These are phyloP conservation scores for Pleurotus salmoneostramineus DNA, from an alignment of 768 basidiomycete genomes.

Conservation along the genomic window DNA sequence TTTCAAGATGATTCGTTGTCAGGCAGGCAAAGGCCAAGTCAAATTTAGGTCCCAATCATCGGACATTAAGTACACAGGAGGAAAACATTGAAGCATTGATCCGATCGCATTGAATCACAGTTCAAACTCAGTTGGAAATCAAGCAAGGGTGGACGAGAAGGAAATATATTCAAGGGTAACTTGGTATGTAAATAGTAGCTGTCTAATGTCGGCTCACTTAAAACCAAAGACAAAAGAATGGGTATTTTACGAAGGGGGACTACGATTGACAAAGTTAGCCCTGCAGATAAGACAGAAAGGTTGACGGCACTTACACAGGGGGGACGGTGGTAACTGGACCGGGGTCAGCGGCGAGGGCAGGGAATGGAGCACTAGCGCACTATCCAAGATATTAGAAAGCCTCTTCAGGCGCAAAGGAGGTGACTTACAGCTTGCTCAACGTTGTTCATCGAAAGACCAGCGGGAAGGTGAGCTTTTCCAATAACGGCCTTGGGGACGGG, in stretches of 20 bases:
- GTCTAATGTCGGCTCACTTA: no score
- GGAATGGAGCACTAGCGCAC: conserved; percentile 6
- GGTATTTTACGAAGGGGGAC: conserved; percentile 4
- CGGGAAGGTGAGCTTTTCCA: conserved; percentile 16
- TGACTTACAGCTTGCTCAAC: conserved; percentile 6
- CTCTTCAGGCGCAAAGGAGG: neutral
- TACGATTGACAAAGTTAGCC: neutral
- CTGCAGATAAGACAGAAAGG: neutral
- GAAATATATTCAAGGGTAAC: no score
- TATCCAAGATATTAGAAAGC: neutral
- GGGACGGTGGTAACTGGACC: conserved; percentile 5
- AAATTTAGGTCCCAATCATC: no score
- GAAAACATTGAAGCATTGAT: no score
- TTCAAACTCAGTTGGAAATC: no score
- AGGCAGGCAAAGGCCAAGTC: no score
- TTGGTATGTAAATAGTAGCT: no score
- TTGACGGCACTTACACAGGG: conserved; percentile 6
- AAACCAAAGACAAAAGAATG: no score
- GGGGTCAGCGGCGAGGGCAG: conserved; percentile 6
- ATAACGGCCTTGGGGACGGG: conserved; percentile 13
- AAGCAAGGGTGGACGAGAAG: no score
- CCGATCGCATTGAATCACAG: no score
- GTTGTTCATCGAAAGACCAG: conserved; percentile 9
- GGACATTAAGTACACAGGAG: no score
- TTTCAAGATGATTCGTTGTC: no score